Conservation (phyloP, 768 basidiomycete species). For the Strobilomyces echinocephalus region DNA sequence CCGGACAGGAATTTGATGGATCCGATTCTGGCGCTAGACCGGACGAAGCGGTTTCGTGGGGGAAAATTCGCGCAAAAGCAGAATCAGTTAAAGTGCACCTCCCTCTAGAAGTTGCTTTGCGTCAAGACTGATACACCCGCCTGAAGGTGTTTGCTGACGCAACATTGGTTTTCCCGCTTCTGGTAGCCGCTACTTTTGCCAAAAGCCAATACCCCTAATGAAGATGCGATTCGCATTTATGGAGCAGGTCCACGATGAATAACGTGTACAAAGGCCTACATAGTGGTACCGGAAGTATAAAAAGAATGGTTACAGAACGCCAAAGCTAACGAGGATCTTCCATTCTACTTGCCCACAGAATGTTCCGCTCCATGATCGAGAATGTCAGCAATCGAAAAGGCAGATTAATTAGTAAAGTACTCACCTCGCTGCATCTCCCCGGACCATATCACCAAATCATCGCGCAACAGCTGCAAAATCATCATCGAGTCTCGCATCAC, state of each 20-base stretch:
- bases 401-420: conserved; percentile 1
- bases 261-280: conserved; percentile 6
- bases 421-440: conserved; percentile 57
- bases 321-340: neutral
- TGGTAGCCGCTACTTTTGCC: conserved; percentile 94
- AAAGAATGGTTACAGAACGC: conserved; percentile 1
- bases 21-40: conserved; percentile 96
- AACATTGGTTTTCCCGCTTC: conserved; percentile 89
- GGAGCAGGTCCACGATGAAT: conserved; percentile 8
- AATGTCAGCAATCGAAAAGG: conserved; percentile 11
- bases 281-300: neutral
- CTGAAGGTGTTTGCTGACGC: conserved; percentile 86
- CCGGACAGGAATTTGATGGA: conserved; percentile 98
- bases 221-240: neutral
- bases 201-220: conserved; percentile 28
- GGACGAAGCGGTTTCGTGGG: conserved; percentile 98
- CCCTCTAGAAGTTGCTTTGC: neutral
- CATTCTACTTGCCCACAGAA: conserved; percentile 13
- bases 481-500: conserved; percentile 69
- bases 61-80: conserved; percentile 86
- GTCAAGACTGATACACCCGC: conserved; percentile 3
- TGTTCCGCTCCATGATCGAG: conserved; percentile 22
- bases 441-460: conserved; percentile 85
- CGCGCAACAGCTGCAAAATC: conserved; percentile 76
- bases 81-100: conserved; percentile 71